Conservation (phyloP, 1,139 yeast genomes). For the Torulaspora pretoriensis region DNA sequence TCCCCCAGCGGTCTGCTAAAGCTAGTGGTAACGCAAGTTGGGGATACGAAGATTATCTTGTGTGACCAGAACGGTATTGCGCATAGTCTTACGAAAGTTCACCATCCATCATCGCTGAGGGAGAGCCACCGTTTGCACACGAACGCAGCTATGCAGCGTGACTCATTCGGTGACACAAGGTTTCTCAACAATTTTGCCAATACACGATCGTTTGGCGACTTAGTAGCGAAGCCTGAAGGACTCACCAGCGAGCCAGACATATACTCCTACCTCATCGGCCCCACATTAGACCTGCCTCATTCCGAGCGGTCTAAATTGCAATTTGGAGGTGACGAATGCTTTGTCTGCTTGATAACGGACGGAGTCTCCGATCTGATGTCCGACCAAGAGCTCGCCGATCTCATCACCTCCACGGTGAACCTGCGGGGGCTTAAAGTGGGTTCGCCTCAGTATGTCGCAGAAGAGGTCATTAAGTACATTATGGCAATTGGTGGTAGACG, state of each 20-base stretch:
- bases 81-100: constrained; percentile 70
- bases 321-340: constrained; percentile 75
- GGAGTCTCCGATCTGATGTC: constrained; percentile 78
- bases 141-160: constrained; percentile 52
- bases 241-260: constrained; percentile 91
- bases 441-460: constrained; percentile 81
- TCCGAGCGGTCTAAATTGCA: constrained; percentile 39
- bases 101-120: constrained; percentile 80
- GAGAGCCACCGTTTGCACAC: constrained; percentile 74
- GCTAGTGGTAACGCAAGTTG: constrained; percentile 83
- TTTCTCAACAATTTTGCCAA: constrained; percentile 75
- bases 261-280: constrained; percentile 45
- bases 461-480: constrained; percentile 77
- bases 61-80: constrained; percentile 76
- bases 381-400: constrained; percentile 89
- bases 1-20: constrained; percentile 64
- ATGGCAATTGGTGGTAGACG: constrained; percentile 72
- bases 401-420: constrained; percentile 68
- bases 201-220: constrained; percentile 90
- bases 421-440: constrained; percentile 65
- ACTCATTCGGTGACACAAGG: constrained; percentile 90
- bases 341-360: constrained; percentile 72
- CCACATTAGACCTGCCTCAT: constrained; percentile 36
- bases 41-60: constrained; percentile 85
- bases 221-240: constrained; percentile 74